Conservation (phyloP, 371 early-diverging fungal species). For the Rhizomucor miehei region DNA sequence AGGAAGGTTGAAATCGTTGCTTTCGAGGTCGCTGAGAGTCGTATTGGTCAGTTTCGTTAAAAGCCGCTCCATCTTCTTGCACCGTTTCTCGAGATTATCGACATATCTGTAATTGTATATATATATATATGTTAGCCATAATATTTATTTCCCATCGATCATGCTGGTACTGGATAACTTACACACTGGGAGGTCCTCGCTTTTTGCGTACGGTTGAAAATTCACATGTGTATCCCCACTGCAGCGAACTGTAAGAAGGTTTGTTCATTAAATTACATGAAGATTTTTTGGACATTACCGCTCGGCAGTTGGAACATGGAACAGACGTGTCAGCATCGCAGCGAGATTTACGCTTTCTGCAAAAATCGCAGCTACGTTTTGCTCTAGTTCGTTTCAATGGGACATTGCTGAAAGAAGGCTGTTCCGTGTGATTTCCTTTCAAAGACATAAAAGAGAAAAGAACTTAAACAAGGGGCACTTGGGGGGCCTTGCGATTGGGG, state of each 20-base stretch:
- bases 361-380: conserved; percentile 53
- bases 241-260: neutral
- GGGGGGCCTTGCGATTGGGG: too few species aligned
- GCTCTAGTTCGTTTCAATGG: conserved; percentile 47
- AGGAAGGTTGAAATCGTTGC: conserved; percentile 21
- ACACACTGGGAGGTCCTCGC: conserved; percentile 51
- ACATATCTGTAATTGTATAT: conserved; percentile 33
- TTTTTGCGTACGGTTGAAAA: conserved; percentile 46
- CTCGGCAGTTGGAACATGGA: conserved; percentile 51
- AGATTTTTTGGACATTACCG: conserved; percentile 23
- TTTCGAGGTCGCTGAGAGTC: conserved; percentile 41
- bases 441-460: too few species aligned
- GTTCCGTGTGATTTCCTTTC: too few species aligned
- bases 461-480: too few species aligned
- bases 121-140: neutral
- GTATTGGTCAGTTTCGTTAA: conserved; percentile 31
- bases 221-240: conserved; percentile 53
- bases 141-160: neutral
- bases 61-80: conserved; percentile 46
- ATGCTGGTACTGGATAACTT: conserved; percentile 7
- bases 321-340: conserved; percentile 47
- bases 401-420: neutral
- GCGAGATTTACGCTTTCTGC: conserved; percentile 46
- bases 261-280: neutral
- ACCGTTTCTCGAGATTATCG: conserved; percentile 42